Base-by-base conservation (phyloP, 768 basidiomycete species). In the Mycena capillaripes region DNA sequence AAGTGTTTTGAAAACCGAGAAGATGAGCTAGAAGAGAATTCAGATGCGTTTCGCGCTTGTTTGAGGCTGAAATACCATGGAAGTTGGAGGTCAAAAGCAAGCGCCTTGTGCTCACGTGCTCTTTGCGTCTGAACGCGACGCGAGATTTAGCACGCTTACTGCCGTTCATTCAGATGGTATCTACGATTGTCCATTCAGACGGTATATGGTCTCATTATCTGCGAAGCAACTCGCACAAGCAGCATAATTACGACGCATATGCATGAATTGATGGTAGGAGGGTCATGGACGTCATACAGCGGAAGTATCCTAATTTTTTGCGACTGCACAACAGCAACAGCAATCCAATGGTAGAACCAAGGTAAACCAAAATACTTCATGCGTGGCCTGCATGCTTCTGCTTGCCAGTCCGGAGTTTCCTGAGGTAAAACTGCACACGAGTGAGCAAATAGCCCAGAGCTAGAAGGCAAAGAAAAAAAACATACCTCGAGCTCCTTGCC, bases 1-100 rank as follows among this genome's bases (percentile, higher is more conserved):
- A 36, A 99, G 91, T 11, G 98, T 99, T 85, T 99, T 99, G 92
- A 99, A 99, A 30, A 99, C 97, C 53, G 97, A 98, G 86, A 95
- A 96, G 75, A 96, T 97, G 77, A 97, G 92, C 96, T 95, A 73
- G 38, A 76, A 44, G 46, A 62, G 29, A 42, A 42, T 48, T 76
- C 27, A 76, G 77, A 52, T 60, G 46, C 38, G 38, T 59, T 32
- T 65, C 44, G 58, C 9, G 66, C 64, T 25, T 17, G 25, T 2
- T 34, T 27, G 1, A 11, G 56, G 57, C 32, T 12, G 58, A 0
- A 48, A 34, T 62, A 75, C 74, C 74, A 75, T 75, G 50, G 60
- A 55, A 72, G 53, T 59, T 19, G 19, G 32, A 16, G 55, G 50
- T 16, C 30, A 50, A 36, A 34, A 65, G 61, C 38, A 38, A 29